These are phyloP conservation scores for Candida insectorum DNA, from an alignment of 805 yeast species.

Conservation along the genomic window DNA sequence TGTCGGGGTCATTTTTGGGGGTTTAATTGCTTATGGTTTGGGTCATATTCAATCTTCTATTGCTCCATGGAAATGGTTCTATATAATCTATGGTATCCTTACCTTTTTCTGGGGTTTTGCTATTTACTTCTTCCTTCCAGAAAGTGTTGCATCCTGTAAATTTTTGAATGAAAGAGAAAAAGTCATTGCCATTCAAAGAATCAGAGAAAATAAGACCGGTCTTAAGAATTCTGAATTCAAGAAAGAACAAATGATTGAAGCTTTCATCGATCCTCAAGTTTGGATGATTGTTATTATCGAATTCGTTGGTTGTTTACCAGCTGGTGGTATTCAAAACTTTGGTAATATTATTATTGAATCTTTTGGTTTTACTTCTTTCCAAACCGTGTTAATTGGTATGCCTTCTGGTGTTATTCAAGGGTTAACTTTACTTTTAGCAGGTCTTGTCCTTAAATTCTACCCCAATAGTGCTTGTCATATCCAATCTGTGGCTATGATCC, in stretches of 20 bases:
- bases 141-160: slow-evolving; percentile 30
- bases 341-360: slow-evolving; percentile 19
- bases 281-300: slow-evolving; percentile 29
- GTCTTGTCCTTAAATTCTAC: neutral
- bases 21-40: too few species aligned
- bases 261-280: slow-evolving; percentile 31
- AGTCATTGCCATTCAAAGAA: slow-evolving; percentile 27
- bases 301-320: slow-evolving; percentile 24
- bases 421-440: slow-evolving; percentile 2
- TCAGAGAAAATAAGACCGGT: slow-evolving; percentile 35
- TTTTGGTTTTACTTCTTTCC: slow-evolving; percentile 12
- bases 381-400: slow-evolving; percentile 4
- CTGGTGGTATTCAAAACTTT: slow-evolving; percentile 32
- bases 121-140: slow-evolving; percentile 44
- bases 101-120: slow-evolving; percentile 48
- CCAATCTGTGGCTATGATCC: slow-evolving; percentile 1
- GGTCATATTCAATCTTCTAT: too few species aligned
- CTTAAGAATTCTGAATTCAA: slow-evolving; percentile 37
- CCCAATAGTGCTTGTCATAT: slow-evolving; percentile 2
- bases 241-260: slow-evolving; percentile 30
- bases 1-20: slow-evolving; percentile 38
- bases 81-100: slow-evolving; percentile 54
- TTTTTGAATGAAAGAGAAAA: slow-evolving; percentile 33
- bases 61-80: slow-evolving; percentile 59
- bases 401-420: slow-evolving; percentile 8